A percentile compares a stretch with the other conserved stretches of the same genome.
Evolutionary conservation across 179 eudicot species (phyloP).

Genomic region (Beta corolliflora): DNA sequence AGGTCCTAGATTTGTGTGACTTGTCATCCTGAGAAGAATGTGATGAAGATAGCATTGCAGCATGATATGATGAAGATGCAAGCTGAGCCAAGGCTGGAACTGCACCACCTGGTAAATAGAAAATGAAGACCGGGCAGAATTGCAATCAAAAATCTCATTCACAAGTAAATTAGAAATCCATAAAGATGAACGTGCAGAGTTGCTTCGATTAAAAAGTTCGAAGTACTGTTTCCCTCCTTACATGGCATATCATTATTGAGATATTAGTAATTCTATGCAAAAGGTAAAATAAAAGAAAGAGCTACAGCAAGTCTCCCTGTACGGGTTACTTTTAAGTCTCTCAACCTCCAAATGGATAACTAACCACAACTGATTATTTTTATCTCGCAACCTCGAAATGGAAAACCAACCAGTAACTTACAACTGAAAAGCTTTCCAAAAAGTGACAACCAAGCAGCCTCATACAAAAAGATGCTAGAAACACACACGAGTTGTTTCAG

Average conservation of each 20-base stretch:
- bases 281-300: background rate
- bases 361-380: background rate
- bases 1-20: slow-evolving; percentile 47
- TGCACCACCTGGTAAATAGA: slow-evolving; percentile 57
- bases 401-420: background rate
- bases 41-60: slow-evolving; percentile 50
- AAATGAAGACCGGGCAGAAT: background rate
- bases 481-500: background rate
- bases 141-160: slow-evolving; percentile 10
- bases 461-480: background rate
- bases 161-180: background rate
- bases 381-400: background rate
- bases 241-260: background rate
- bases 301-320: background rate
- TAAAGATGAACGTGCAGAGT: background rate
- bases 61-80: slow-evolving; percentile 73
- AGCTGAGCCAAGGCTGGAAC: slow-evolving; percentile 79
- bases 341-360: background rate
- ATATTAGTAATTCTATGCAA: background rate
- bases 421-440: background rate
- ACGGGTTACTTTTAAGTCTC: background rate
- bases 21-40: slow-evolving; percentile 46
- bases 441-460: background rate
- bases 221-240: background rate
- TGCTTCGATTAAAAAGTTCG: background rate